phyloP scores from a whole-genome alignment of 441 rosid genomes.

The Adansonia rubrostipa region DNA sequence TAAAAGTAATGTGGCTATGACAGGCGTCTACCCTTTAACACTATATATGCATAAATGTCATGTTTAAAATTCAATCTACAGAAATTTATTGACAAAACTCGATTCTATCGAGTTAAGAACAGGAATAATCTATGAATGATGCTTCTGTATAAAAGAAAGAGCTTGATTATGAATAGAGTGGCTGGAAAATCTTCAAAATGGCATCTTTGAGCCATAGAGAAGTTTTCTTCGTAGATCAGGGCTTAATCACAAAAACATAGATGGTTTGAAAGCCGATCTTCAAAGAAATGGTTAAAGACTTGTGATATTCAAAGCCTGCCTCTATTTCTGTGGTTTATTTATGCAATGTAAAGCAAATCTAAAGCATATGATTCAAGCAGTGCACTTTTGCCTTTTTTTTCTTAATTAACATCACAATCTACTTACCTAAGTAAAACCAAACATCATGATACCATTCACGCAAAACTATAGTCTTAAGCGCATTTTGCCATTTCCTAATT shows the following conservation, averaged over 20 bases:
- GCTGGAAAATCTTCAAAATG: not conserved
- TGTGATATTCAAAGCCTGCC: not conserved
- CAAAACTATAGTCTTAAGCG: not conserved
- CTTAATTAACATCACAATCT: not conserved
- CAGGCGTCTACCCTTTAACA: not conserved
- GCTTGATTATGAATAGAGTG: not conserved
- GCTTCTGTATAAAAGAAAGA: not conserved
- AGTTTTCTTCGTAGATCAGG: too few species aligned
- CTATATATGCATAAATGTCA: not conserved
- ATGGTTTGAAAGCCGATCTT: not conserved
- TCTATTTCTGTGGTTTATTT: not conserved
- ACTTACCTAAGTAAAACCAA: not conserved
- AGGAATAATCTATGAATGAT: not conserved
- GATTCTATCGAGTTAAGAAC: not conserved
- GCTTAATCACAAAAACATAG: too few species aligned
- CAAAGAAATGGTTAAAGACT: not conserved
- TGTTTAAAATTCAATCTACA: not conserved
- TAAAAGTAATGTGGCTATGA: not conserved
- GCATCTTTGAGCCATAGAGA: too few species aligned
- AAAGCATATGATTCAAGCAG: not conserved
- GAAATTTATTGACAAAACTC: not conserved
- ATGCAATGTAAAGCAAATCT: not conserved
- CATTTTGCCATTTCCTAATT: not conserved
- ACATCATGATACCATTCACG: not conserved
- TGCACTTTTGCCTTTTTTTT: not conserved